Evolutionary conservation across 2,329 filamentous ascomycete genomes (phyloP).

Genomic region (Hymenoscyphus infarciens): DNA sequence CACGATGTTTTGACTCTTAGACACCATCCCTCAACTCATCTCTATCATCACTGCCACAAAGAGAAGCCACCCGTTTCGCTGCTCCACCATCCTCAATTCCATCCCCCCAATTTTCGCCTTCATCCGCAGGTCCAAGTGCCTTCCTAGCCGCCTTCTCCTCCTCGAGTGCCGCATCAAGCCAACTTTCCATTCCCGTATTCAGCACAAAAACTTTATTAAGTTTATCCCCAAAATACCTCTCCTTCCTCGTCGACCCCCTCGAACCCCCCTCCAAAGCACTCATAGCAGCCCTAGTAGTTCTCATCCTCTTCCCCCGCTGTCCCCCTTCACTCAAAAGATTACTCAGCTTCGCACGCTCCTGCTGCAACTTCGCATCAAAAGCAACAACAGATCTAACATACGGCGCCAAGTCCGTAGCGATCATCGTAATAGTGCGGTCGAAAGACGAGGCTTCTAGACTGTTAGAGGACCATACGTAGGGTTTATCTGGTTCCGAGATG

Average conservation of each 20-base stretch:
- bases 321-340: conserved; percentile 60
- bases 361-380: conserved; percentile 68
- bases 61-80: neutral
- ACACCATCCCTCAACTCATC: neutral
- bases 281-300: conserved; percentile 70
- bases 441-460: conserved; percentile 69
- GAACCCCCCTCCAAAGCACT: conserved; percentile 74
- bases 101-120: neutral
- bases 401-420: conserved; percentile 77
- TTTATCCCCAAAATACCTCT: conserved; percentile 66
- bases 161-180: conserved; percentile 26
- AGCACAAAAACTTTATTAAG: conserved; percentile 61
- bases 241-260: conserved; percentile 62
- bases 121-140: neutral
- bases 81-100: neutral
- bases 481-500: conserved; percentile 51
- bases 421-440: conserved; percentile 63
- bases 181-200: conserved; percentile 50
- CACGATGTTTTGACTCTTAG: neutral
- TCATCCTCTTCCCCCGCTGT: conserved; percentile 52
- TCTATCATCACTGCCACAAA: neutral
- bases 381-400: conserved; percentile 84
- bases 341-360: conserved; percentile 60
- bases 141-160: conserved; percentile 1
- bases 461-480: conserved; percentile 33